Base-by-base conservation (phyloP, 2,329 filamentous ascomycete genomes). In the Fusarium pseudonygamai region DNA sequence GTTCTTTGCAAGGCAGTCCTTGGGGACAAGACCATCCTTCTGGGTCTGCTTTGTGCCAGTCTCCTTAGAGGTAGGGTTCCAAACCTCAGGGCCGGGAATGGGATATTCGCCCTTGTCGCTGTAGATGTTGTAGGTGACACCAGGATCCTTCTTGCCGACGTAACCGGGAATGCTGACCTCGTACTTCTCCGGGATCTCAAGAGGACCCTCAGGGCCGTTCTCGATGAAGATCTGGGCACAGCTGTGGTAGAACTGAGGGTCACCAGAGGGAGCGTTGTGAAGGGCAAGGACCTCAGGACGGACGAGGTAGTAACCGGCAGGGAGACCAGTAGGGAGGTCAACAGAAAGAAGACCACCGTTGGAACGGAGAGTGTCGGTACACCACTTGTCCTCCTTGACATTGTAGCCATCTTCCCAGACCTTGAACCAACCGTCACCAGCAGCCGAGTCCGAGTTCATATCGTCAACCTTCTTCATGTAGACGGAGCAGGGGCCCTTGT, bases 391-490 rank as follows among this genome's bases (percentile, higher is more conserved):
- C 4, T 84, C 84, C 10, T 79, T 74, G 10, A 82, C 79, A 75
- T 93, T 86, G 81, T 92, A 93, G 50, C 91, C 91, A 58, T 91
- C 87, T 65, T 93, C 88, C 85, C 87, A 93, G 78, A 95, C 88
- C 86, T 94, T 94, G 86, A 95, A 93, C 93, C 93, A 95, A 43
- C 92, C 92, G 57, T 85, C 83, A 9, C 92, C 92, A 30, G 86
- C 83, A 56, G 89, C 89, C 18, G 87, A 80, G 71, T 85, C 83
- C 28, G 78, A 79, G 18, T 82, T 82, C 66, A 91, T 89, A 64
- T 90, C 85, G 72, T 84, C 81, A 4, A 94, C 88, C 77, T 89
- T 89, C 84, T 94, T 94, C 83, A 93, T 84, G 81, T 94, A 95
- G 30, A 94, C 88, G 34, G 92, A 88, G 77, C 92, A 93, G 55